phyloP scores from a whole-genome alignment of 768 basidiomycete genomes.

The Sistotremastrum suecicum region DNA sequence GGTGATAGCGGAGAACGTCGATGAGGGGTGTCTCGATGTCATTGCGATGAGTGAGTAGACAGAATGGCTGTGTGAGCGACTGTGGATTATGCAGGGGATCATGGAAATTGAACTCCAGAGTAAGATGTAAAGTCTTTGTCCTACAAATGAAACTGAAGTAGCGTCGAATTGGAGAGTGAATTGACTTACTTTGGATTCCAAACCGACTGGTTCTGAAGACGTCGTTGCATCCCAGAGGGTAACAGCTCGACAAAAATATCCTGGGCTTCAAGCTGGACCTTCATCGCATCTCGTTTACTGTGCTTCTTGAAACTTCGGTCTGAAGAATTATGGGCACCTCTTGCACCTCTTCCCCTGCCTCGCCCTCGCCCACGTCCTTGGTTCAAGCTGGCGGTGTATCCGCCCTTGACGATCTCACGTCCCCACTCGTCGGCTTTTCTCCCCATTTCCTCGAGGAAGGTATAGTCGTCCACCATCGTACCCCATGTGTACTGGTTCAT shows the following conservation, averaged over 20 bases:
- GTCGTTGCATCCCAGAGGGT: constrained; percentile 69
- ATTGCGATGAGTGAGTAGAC: constrained; percentile 53
- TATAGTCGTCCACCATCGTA: constrained; percentile 80
- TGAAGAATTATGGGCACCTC: constrained; percentile 7
- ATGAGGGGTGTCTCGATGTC: constrained; percentile 35
- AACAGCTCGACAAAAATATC: constrained; percentile 68
- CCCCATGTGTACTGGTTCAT: constrained; percentile 82
- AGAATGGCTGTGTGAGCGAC: constrained; percentile 26
- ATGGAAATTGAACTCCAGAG: constrained; percentile 60
- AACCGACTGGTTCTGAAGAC: constrained; percentile 63
- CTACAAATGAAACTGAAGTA: constrained; percentile 23
- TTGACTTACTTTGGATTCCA: constrained; percentile 66
- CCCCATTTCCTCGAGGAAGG: constrained; percentile 71
- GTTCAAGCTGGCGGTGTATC: constrained; percentile 26
- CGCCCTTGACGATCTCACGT: constrained; percentile 47
- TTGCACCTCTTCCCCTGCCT: constrained; percentile 17
- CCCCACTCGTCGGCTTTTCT: constrained; percentile 67
- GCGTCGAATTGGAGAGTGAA: constrained; percentile 2
- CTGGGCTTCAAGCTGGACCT: constrained; percentile 47
- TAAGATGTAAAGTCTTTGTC: constrained; percentile 51
- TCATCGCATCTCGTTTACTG: constrained; percentile 47
- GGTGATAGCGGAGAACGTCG: constrained; percentile 30
- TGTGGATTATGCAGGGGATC: constrained; percentile 29
- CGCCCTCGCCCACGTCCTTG: constrained; percentile 14
- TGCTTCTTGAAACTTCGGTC: constrained; percentile 16